A percentile compares a stretch with the other conserved stretches of the same genome.
phyloP scores from a whole-genome alignment of 2,329 filamentous ascomycete genomes.

The Orbilia ellipsospora region DNA sequence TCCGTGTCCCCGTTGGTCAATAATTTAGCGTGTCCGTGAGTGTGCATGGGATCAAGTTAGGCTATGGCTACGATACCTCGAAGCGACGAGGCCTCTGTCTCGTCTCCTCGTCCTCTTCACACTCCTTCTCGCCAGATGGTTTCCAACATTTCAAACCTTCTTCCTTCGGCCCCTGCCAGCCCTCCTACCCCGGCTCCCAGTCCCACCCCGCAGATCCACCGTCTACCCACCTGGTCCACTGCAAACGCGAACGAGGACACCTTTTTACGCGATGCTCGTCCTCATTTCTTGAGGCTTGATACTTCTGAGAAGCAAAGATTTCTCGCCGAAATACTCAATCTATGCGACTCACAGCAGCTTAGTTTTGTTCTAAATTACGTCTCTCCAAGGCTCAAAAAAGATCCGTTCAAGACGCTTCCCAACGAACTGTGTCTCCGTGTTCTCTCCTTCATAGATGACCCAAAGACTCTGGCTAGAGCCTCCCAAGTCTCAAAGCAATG shows the following conservation, averaged over 20 bases:
- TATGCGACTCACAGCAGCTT: conserved; percentile 93
- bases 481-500: conserved; percentile 96
- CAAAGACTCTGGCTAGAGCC: conserved; percentile 88
- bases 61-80: conserved; percentile 49
- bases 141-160: conserved; percentile 58
- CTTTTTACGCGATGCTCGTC: conserved; percentile 59
- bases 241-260: conserved; percentile 59
- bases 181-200: conserved; percentile 59
- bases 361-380: conserved; percentile 98
- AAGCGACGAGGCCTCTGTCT: conserved; percentile 46
- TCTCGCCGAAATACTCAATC: conserved; percentile 85
- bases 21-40: background rate
- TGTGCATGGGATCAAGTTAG: conserved; percentile 11
- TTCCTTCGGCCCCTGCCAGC: conserved; percentile 59
- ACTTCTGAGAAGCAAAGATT: conserved; percentile 59
- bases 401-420: conserved; percentile 90
- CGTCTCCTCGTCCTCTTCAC: conserved; percentile 59
- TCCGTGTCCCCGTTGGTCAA: no score
- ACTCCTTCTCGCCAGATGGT: conserved; percentile 59
- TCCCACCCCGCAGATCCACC: conserved; percentile 59
- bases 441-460: conserved; percentile 95
- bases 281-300: conserved; percentile 59
- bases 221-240: conserved; percentile 59
- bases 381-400: conserved; percentile 91
- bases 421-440: conserved; percentile 93